phyloP scores from a whole-genome alignment of 2,329 filamentous ascomycete species.

The Geosmithia flava region DNA sequence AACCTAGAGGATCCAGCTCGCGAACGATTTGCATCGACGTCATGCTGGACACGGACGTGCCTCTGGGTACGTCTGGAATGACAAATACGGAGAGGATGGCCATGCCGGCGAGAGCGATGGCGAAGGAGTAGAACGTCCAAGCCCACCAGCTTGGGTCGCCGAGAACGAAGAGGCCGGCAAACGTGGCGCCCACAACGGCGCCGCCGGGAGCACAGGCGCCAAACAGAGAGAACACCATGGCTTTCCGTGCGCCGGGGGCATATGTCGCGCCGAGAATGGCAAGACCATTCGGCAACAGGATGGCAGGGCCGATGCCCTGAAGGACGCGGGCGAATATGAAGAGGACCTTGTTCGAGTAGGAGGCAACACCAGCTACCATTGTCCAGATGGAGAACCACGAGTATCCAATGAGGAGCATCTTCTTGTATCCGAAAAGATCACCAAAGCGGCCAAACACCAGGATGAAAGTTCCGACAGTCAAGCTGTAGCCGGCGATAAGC shows the following conservation, averaged over 20 bases:
- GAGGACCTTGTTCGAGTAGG: slow-evolving; percentile 25
- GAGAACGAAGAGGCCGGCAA: slow-evolving; percentile 21
- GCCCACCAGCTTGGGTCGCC: slow-evolving; percentile 30
- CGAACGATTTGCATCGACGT: slow-evolving; percentile 8
- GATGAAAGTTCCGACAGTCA: slow-evolving; percentile 45
- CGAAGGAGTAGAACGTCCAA: slow-evolving; percentile 31
- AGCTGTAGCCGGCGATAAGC: slow-evolving; percentile 43
- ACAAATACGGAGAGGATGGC: slow-evolving; percentile 16
- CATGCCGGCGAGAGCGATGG: slow-evolving; percentile 19
- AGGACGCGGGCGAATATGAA: slow-evolving; percentile 40
- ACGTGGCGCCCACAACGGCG: slow-evolving; percentile 25
- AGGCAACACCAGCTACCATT: slow-evolving; percentile 28
- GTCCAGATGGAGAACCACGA: slow-evolving; percentile 43
- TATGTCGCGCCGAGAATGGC: slow-evolving; percentile 49
- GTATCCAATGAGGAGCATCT: slow-evolving; percentile 38
- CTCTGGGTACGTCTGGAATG: slow-evolving; percentile 16
- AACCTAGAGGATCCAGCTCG: slow-evolving; percentile 26
- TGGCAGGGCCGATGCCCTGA: slow-evolving; percentile 49
- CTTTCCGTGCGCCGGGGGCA: slow-evolving; percentile 41
- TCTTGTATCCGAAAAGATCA: slow-evolving; percentile 44
- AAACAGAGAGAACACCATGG: slow-evolving; percentile 44
- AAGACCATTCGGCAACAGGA: slow-evolving; percentile 51
- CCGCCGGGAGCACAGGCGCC: slow-evolving; percentile 33
- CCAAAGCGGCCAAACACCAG: slow-evolving; percentile 43
- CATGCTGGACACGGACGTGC: slow-evolving; percentile 1